These are phyloP conservation scores for Colletotrichum shisoi DNA, from an alignment of 2,329 filamentous ascomycete species.

Conservation along the genomic window DNA sequence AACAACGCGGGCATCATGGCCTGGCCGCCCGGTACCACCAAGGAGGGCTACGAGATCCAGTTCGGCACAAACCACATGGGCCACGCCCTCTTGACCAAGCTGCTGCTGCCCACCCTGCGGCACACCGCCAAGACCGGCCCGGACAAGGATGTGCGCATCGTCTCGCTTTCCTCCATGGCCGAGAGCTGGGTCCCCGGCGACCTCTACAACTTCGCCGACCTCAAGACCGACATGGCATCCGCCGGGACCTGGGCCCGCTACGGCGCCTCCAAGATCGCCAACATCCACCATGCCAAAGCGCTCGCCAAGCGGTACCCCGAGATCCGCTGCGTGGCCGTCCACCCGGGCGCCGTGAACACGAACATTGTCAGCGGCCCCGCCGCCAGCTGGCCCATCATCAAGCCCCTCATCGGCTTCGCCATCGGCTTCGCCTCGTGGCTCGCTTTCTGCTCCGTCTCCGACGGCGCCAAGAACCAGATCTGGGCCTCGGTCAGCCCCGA, in stretches of 20 bases:
- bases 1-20: conserved; percentile 59
- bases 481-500: conserved; percentile 37
- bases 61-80: conserved; percentile 61
- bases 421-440: conserved; percentile 4
- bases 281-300: conserved; percentile 40
- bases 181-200: conserved; percentile 23
- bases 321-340: conserved; percentile 56
- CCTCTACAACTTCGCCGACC: conserved; percentile 34
- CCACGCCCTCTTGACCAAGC: conserved; percentile 55
- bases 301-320: conserved; percentile 50
- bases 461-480: conserved; percentile 39
- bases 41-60: conserved; percentile 59
- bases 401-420: conserved; percentile 11
- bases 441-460: conserved; percentile 1
- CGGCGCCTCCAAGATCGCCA: conserved; percentile 52
- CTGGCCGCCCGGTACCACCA: conserved; percentile 48
- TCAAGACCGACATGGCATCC: conserved; percentile 42
- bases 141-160: conserved; percentile 38
- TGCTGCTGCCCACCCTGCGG: conserved; percentile 47
- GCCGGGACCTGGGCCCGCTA: conserved; percentile 56
- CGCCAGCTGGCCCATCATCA: conserved; percentile 27
- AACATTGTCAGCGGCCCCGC: conserved; percentile 39
- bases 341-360: conserved; percentile 52
- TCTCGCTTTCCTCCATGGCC: conserved; percentile 37
- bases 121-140: conserved; percentile 42